Evolutionary conservation across 169 alveolate genomes (phyloP).

Genomic region (Plasmodium vinckei): DNA sequence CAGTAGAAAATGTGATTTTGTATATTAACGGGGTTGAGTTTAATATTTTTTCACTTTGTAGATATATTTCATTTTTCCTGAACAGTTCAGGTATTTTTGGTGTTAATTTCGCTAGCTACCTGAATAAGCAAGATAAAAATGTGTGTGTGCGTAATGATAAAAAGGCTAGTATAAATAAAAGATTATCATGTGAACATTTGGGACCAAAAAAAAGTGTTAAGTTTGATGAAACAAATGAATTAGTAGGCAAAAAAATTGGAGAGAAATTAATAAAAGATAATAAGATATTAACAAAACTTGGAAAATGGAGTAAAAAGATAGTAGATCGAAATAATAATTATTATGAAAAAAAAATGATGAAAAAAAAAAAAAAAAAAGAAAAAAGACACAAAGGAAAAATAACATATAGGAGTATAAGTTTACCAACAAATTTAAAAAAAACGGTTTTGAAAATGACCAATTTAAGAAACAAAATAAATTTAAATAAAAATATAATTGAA

Average conservation of each 20-base stretch:
- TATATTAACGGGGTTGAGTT: constrained; percentile 26
- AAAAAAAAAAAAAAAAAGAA: not conserved
- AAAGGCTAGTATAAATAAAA: not conserved
- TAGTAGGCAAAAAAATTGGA: not conserved
- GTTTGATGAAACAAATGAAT: not conserved
- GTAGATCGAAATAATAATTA: not conserved
- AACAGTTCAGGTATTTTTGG: not conserved
- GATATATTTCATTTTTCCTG: not conserved
- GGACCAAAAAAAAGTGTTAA: not conserved
- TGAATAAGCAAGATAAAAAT: not conserved
- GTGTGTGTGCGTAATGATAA: not conserved
- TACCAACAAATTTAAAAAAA: constrained; percentile 31
- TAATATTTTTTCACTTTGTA: constrained; percentile 44
- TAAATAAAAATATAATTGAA: constrained; percentile 66
- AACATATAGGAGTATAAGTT: constrained; percentile 58
- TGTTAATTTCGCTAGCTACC: not conserved
- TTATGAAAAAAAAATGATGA: not conserved
- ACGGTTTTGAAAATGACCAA: constrained; percentile 40
- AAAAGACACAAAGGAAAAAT: not conserved
- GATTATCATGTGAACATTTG: not conserved
- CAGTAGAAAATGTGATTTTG: constrained; percentile 23
- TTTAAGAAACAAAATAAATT: constrained; percentile 50
- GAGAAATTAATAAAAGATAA: not conserved
- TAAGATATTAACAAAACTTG: not conserved
- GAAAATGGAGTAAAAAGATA: not conserved